Base-by-base conservation (phyloP, 108 stramenopile genomes). In the Discostella pseudostelligera region DNA sequence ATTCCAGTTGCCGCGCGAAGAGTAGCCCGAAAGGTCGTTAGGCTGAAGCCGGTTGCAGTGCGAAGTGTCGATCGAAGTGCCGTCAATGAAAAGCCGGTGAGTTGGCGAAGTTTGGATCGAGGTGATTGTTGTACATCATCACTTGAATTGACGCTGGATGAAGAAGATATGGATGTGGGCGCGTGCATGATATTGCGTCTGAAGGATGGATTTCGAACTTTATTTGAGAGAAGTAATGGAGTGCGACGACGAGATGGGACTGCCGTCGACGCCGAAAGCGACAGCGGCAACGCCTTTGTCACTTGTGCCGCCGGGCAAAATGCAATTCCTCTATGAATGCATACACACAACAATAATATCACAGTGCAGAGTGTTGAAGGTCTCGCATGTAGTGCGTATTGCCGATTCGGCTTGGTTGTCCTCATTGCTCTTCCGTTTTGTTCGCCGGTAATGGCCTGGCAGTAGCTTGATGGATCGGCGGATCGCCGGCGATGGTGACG, bases 1-100 rank as follows among this genome's bases (percentile, higher is more conserved):
- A 88, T 71, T 2, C 87, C 87, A 0, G 87, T 86, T 28, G 63
- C 61, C 5, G 80, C 69, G 0, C 87, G 83, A 39, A 78, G 39
- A 3, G 83, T 75, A 12, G 79, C 56, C n/a, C 87, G 87, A 19
- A 82, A 59, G 45, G 83, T 75, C 11, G 88, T 90, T 21, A 87
- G 71, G 44, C 72, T 75, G 49, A 90, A 87, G 10, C 88, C 88
- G 3, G 88, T 90, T 16, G 62, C 44, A 21, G 65, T 42, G 21
- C 85, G 82, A 0, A 89, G 45, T 10, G 40, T 62, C 6, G 76
- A 37, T 62, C 76, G 76, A 14, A 69, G 14, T 5, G 76, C 75
- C 14, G 88, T 87, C 28, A 87, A 60, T 22, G 70, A 74, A 35
- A 90, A 84, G 11, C 88, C 88, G 13, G 88, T 87, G 17, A 65